Evolutionary conservation across 768 basidiomycete species (phyloP).

Genomic region (Tephrocybe sp.): DNA sequence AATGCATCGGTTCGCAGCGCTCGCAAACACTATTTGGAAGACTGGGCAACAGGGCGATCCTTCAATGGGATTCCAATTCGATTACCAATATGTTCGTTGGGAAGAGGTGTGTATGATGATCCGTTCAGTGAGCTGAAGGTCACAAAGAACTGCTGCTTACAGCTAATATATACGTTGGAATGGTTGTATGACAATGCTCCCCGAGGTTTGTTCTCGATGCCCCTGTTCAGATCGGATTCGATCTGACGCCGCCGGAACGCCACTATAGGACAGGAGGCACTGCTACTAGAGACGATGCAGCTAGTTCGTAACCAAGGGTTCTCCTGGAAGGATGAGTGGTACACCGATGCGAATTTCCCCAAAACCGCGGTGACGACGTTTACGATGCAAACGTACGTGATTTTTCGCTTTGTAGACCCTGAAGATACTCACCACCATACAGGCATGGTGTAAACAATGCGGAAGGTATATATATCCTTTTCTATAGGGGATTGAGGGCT

Average conservation of each 20-base stretch:
- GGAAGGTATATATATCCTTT: constrained; percentile 30
- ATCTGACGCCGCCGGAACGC: no score
- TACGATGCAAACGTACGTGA: constrained; percentile 33
- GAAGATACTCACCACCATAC: background rate
- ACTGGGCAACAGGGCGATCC: constrained; percentile 34
- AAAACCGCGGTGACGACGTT: constrained; percentile 27
- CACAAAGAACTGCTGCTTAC: background rate
- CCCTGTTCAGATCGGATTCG: no score
- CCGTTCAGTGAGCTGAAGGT: background rate
- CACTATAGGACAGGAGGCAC: constrained; percentile 32
- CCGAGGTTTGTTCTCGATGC: constrained; percentile 26
- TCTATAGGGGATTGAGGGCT: no score
- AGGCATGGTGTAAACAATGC: constrained; percentile 44
- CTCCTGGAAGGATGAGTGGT: constrained; percentile 44
- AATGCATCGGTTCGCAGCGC: constrained; percentile 35
- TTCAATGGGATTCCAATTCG: constrained; percentile 40
- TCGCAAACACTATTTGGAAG: constrained; percentile 35
- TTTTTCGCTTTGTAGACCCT: background rate
- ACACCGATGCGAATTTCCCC: constrained; percentile 35
- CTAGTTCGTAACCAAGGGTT: constrained; percentile 37
- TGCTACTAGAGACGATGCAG: constrained; percentile 41
- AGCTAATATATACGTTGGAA: constrained; percentile 37
- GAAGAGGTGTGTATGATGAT: constrained; percentile 31
- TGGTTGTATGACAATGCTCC: constrained; percentile 44
- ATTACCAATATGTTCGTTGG: constrained; percentile 43